Evolutionary conservation across 345 rosid species (phyloP), one percentile per base, ranked within the genome.

Genomic region (Clausena lansium): DNA sequence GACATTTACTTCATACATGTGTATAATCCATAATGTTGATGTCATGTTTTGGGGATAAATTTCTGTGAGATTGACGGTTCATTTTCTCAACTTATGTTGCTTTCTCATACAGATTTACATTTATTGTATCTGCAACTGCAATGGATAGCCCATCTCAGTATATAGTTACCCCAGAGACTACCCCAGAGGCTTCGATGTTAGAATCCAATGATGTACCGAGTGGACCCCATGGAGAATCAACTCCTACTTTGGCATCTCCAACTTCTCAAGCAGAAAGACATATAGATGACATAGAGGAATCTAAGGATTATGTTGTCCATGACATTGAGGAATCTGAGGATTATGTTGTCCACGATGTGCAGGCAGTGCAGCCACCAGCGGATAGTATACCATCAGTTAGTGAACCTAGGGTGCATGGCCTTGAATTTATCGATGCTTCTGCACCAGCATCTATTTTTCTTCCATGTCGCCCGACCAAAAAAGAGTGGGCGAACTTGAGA

Each of bases 401-500:
- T 41, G 14, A 38, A 6, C 76, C 69, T n/a, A 20, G 15, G 17
- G 2, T 32, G 10, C 36, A 7, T 33, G 79, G 47, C 58, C 9
- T 67, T 4, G 47, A 73, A 7, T 55, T 59, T 19, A 55, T 25
- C 20, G 76, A 79, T 24, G 66, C 9, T 61, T 73, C 11, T 57
- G 83, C 72, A 17, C 82, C 85, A 28, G 64, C 78, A 4, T 17
- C 64, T 74, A 14, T 85, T 7, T 77, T 75, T 76, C 45, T 85
- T 35, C 80, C 85, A 7, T 77, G 89, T 41, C 73, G 63, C 8
- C 75, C 84, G 15, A 81, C 82, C 7, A 75, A 70, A 67, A 58
- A 81, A 38, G 89, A 83, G 74, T 81, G 77, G 80, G 74, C 76
- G 13, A 55, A 76, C 36, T 45, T 85, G 27, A 8, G 70, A 32